phyloP scores from a whole-genome alignment of 1,284 basidiomycete genomes.

The Vanrija pseudolonga region DNA sequence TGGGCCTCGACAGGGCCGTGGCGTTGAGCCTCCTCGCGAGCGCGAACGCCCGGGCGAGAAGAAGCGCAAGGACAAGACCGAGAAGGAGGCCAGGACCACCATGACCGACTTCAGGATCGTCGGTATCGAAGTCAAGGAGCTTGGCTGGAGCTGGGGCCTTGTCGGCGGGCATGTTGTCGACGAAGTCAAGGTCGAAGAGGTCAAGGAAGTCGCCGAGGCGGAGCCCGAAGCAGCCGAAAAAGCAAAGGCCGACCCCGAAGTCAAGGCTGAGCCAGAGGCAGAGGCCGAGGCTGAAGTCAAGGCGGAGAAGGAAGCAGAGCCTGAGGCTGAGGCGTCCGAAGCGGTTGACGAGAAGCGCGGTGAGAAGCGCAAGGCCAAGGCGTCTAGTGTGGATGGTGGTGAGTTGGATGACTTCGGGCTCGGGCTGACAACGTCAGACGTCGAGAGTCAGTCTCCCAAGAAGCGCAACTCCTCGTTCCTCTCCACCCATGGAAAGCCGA shows the following conservation, averaged over 20 bases:
- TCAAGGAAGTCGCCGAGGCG: not conserved
- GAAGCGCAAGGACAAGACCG: slow-evolving; percentile 24
- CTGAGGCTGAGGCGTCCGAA: slow-evolving; percentile 6
- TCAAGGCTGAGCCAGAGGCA: slow-evolving; percentile 14
- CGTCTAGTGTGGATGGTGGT: slow-evolving; percentile 42
- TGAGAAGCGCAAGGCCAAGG: slow-evolving; percentile 48
- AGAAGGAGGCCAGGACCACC: slow-evolving; percentile 65
- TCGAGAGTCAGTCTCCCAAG: slow-evolving; percentile 30
- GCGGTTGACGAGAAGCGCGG: slow-evolving; percentile 33
- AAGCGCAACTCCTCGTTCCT: slow-evolving; percentile 39
- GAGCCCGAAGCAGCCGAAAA: not conserved
- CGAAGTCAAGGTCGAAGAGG: slow-evolving; percentile 18
- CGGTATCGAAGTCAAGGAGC: slow-evolving; percentile 66
- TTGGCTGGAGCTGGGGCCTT: slow-evolving; percentile 51
- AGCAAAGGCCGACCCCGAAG: not conserved
- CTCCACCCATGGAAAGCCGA: slow-evolving; percentile 41
- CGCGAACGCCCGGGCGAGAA: slow-evolving; percentile 13
- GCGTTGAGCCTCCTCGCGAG: slow-evolving; percentile 2
- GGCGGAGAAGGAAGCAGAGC: slow-evolving; percentile 6
- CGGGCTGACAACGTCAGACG: slow-evolving; percentile 2
- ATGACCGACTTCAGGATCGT: slow-evolving; percentile 95
- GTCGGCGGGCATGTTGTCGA: slow-evolving; percentile 27
- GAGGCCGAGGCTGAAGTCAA: slow-evolving; percentile 20
- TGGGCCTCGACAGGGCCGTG: slow-evolving; percentile 1
- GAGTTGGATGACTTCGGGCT: slow-evolving; percentile 11